Percentiles rank a stretch among this genome's conserved stretches.
phyloP scores from a whole-genome alignment of 441 rosid species.

The Biscutella auriculata region DNA sequence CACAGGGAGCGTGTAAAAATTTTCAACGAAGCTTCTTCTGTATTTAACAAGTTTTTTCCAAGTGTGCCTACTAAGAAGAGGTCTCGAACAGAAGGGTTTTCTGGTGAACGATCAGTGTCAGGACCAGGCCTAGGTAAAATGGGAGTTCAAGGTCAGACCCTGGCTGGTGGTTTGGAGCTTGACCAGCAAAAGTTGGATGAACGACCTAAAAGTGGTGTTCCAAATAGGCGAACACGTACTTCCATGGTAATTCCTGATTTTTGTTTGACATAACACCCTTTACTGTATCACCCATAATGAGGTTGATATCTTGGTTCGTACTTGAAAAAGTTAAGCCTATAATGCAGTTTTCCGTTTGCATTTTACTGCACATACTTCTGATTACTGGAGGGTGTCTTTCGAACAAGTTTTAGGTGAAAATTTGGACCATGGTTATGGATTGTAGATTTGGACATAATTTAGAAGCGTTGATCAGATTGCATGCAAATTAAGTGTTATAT shows the following conservation, averaged over 20 bases:
- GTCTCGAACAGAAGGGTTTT: constrained; percentile 62
- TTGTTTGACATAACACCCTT: background rate
- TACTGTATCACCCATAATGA: background rate
- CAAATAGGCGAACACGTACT: constrained; percentile 89
- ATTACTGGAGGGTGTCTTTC: background rate
- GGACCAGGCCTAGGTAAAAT: constrained; percentile 60
- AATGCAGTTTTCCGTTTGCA: background rate
- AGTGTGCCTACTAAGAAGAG: constrained; percentile 70
- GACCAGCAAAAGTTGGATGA: constrained; percentile 73
- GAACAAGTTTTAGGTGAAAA: constrained; percentile 1
- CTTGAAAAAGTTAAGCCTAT: background rate
- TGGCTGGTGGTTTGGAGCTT: constrained; percentile 48
- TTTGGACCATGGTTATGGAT: background rate
- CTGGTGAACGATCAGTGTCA: constrained; percentile 43
- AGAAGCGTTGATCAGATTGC: background rate
- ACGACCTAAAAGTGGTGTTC: constrained; percentile 51
- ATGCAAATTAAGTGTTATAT: constrained; percentile 8
- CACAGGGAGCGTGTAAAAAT: constrained; percentile 71
- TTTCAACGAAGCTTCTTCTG: constrained; percentile 74
- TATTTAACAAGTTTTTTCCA: constrained; percentile 65
- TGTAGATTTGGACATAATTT: background rate
- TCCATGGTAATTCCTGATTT: constrained; percentile 38
- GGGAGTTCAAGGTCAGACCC: constrained; percentile 57
- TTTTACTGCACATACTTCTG: background rate
- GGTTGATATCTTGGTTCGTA: background rate